A percentile compares a stretch with the other conserved stretches of the same genome.
phyloP scores from a whole-genome alignment of 129 eudicot species.

The Glebionis coronaria region DNA sequence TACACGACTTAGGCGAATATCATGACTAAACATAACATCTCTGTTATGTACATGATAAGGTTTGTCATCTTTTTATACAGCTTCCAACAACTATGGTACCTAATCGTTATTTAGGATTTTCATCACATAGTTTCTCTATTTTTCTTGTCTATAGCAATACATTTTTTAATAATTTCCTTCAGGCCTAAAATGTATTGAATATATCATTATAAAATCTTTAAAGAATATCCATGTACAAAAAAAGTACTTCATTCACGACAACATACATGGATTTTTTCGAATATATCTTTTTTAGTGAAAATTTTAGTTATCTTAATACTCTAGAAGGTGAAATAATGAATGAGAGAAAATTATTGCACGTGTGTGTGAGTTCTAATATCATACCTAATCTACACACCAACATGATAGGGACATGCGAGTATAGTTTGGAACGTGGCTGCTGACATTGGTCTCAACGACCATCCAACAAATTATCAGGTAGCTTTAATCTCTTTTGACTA shows the following conservation, averaged over 20 bases:
- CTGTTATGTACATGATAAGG: too few relatives aligned
- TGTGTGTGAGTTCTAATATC: background rate
- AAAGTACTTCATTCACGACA: conserved; percentile 1
- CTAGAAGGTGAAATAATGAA: too few relatives aligned
- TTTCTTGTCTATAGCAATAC: background rate
- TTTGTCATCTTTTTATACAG: too few relatives aligned
- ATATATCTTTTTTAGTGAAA: too few relatives aligned
- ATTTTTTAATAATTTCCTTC: background rate
- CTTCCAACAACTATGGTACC: too few relatives aligned
- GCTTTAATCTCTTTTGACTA: conserved; percentile 6
- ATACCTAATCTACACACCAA: conserved; percentile 8
- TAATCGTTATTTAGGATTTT: too few relatives aligned
- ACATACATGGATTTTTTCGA: too few relatives aligned
- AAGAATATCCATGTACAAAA: too few relatives aligned
- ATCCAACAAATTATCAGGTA: conserved; percentile 82
- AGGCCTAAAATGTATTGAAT: background rate
- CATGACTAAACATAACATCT: too few relatives aligned
- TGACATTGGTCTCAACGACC: conserved; percentile 78
- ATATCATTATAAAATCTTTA: background rate
- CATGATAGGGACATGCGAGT: conserved; percentile 87
- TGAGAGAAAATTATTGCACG: too few relatives aligned
- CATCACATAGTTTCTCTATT: conserved; percentile 1
- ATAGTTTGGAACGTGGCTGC: conserved; percentile 90
- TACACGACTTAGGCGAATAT: too few relatives aligned
- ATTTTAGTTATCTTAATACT: too few relatives aligned